Evolutionary conservation across 495 filamentous ascomycete species (phyloP).

Genomic region (Aspergillus haitiensis): DNA sequence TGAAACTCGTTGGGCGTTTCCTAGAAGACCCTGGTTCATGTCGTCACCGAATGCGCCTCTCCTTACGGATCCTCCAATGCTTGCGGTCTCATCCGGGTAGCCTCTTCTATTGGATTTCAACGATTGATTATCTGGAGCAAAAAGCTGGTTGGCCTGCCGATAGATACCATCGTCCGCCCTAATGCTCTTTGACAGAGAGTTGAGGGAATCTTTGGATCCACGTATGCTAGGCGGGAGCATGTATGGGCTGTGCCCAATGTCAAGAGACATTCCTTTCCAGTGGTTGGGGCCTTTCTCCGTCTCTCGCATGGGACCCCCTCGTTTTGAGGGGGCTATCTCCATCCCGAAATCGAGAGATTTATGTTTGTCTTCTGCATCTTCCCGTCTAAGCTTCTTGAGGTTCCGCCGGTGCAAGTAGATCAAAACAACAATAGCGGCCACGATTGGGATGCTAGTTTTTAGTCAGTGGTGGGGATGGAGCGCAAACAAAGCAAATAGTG

Average conservation of each 20-base stretch:
- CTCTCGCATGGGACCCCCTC: constrained; percentile 46
- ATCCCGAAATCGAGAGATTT: constrained; percentile 94
- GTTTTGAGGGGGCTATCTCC: constrained; percentile 45
- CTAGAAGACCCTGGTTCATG: constrained; percentile 60
- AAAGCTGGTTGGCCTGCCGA: constrained; percentile 63
- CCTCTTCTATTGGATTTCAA: constrained; percentile 51
- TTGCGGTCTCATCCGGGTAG: constrained; percentile 60
- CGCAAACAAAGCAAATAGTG: neutral
- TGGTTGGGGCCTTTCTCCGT: constrained; percentile 52
- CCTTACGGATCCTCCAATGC: constrained; percentile 55
- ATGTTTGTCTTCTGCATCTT: constrained; percentile 85
- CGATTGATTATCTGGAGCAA: constrained; percentile 58
- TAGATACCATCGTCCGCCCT: constrained; percentile 79
- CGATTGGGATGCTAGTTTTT: constrained; percentile 68
- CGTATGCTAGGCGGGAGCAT: constrained; percentile 80
- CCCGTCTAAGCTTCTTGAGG: constrained; percentile 66
- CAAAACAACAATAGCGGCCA: constrained; percentile 64
- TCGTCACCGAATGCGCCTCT: constrained; percentile 49
- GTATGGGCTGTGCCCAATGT: constrained; percentile 69
- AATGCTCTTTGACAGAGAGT: constrained; percentile 75
- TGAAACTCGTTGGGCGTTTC: constrained; percentile 65
- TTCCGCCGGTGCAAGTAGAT: constrained; percentile 77
- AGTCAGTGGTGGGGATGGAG: constrained; percentile 22
- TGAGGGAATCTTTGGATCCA: constrained; percentile 77
- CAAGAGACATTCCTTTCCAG: constrained; percentile 75